A percentile compares a stretch with the other conserved stretches of the same genome.
phyloP scores from a whole-genome alignment of 2,329 filamentous ascomycete species.

The Alternaria triticina region DNA sequence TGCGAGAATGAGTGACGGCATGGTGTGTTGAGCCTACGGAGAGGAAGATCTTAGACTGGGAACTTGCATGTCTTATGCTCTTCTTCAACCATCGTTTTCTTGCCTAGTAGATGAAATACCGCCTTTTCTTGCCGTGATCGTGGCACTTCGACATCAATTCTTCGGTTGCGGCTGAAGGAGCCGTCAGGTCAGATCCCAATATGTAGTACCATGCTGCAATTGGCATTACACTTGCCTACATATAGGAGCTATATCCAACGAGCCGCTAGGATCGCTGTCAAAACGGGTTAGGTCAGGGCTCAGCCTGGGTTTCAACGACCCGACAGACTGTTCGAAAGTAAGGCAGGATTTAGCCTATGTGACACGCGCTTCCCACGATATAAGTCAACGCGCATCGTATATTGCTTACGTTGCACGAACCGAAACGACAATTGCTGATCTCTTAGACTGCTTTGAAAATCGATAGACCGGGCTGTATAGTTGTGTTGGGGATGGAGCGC shows the following conservation, averaged over 20 bases:
- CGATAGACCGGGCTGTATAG: background rate
- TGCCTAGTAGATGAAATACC: background rate
- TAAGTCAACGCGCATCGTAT: background rate
- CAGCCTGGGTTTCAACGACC: background rate
- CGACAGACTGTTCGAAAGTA: background rate
- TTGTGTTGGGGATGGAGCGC: background rate
- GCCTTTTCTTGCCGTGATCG: background rate
- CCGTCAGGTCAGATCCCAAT: background rate
- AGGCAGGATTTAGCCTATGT: constrained; percentile 1
- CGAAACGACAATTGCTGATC: background rate
- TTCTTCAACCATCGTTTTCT: background rate
- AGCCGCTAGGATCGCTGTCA: background rate
- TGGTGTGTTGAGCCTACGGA: background rate
- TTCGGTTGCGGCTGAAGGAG: constrained; percentile 2
- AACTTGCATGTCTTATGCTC: background rate
- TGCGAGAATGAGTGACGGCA: background rate
- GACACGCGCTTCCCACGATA: background rate
- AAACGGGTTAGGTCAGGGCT: background rate
- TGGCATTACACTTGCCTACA: background rate
- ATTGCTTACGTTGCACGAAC: background rate
- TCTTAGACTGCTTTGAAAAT: background rate
- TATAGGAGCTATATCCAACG: background rate
- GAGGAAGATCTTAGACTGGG: background rate
- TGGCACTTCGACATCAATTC: background rate
- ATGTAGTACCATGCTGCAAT: background rate